Evolutionary conservation across 2,329 filamentous ascomycete species (phyloP).

Genomic region (Alternaria brassicae): DNA sequence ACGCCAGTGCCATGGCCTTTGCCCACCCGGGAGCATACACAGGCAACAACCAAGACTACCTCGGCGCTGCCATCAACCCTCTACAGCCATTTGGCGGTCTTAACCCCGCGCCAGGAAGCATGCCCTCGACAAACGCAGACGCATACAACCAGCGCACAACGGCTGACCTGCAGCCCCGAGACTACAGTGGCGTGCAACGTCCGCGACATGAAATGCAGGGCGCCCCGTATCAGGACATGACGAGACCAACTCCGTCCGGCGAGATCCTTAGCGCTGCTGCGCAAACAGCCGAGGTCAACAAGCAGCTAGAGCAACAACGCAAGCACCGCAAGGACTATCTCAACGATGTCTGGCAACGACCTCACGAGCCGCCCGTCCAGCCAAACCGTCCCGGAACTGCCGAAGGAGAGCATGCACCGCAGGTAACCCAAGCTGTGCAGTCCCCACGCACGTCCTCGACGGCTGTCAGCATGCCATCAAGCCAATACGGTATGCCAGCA

Average conservation of each 20-base stretch:
- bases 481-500: conserved; percentile 65
- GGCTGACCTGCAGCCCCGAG: conserved; percentile 75
- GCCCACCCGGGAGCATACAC: conserved; percentile 38
- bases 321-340: conserved; percentile 80
- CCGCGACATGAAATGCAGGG: conserved; percentile 90
- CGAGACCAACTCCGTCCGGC: conserved; percentile 73
- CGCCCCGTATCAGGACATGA: conserved; percentile 82
- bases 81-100: conserved; percentile 59
- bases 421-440: conserved; percentile 55
- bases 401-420: conserved; percentile 49
- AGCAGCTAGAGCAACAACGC: conserved; percentile 79
- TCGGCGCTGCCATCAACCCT: conserved; percentile 40
- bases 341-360: conserved; percentile 80
- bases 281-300: conserved; percentile 90
- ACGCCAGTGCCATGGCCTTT: conserved; percentile 58
- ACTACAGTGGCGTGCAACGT: conserved; percentile 83
- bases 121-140: conserved; percentile 71
- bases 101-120: conserved; percentile 72
- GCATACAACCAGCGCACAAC: conserved; percentile 78
- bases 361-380: conserved; percentile 76
- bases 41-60: conserved; percentile 46
- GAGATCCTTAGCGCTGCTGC: conserved; percentile 87
- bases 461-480: conserved; percentile 61
- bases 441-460: conserved; percentile 66
- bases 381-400: conserved; percentile 52